Evolutionary conservation across 1,139 yeast genomes (phyloP), one percentile per base, ranked within the genome.

Genomic region (Yamadazyma membranifaciens): DNA sequence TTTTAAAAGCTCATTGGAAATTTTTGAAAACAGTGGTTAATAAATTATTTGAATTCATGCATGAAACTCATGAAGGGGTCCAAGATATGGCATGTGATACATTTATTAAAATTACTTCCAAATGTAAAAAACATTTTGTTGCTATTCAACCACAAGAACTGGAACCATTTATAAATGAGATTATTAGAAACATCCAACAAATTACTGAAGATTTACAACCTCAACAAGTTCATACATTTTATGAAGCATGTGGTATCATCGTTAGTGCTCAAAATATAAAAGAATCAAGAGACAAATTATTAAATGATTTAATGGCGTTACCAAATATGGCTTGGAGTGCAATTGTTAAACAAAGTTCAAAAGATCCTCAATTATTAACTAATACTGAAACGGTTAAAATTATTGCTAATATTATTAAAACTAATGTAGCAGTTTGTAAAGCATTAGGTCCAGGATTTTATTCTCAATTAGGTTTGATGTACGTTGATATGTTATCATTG

Each of bases 1-100:
- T 94, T 58, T 75, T 92, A 60, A 91, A 89, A 56, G 98, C 98
- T 9, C 98, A 92, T 63, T 92, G 98, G 98, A 87, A 87, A 63
- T 94, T 92, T 57, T 72, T 94, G 60, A 91, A 91, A 63, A 92
- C 98, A 0, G 99, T 92, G 36, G 92, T 92, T 47, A 85, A 88
- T 67, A 92, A 92, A 64, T 75, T 92, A 55, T 92, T 92, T 65
- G 98, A 94, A 65, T 92, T 92, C 57, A 92, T 92, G 99, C 98
- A 92, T 67, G 99, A 92, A 72, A 89, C 97, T 22, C 98, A 92
- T 63, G 99, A 91, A 65, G 98, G 98, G 67, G 98, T 92, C 48
- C 98, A 92, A 69, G 98, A 92, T 65, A 92, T 92, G 98, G 98
- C 99, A 9, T 92, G 98, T 73, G 98, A 92, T 64, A 92, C 99